Base-by-base conservation (phyloP, 1,139 yeast species). In the Kluyveromyces sp. region DNA sequence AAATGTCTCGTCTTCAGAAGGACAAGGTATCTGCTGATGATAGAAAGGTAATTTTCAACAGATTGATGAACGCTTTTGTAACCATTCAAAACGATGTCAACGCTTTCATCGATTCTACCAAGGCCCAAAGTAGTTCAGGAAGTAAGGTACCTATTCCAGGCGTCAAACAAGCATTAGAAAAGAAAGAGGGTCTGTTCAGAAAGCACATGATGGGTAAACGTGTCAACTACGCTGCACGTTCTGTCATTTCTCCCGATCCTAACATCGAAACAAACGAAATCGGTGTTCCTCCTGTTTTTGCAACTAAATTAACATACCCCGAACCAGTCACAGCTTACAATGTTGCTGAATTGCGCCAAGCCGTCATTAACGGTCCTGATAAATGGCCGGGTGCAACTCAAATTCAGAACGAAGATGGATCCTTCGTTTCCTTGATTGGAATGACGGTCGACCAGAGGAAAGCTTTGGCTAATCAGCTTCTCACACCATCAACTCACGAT, bases 191-290 rank as follows among this genome's bases (percentile, higher is more conserved):
- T 65, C 74, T 92, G 55, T 92, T 92, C 73, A 81, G 99, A 73
- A 92, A 89, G 66, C 96, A 94, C 61, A 92, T 94, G 98, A 94
- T 94, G 98, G 99, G 99, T 66, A 94, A 94, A 74, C 87, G 99
- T 72, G 99, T 94, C 48, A 94, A 94, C 65, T 89, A 85, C 60
- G 97, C 98, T 48, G 98, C 98, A 41, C 86, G 99, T 67, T 89
- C 98, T 12, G 99, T 94, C 57, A 94, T 94, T 68, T 89, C 98
- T 4, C 98, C 98, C 3, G 99, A 94, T 70, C 99, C 99, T 46
- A 92, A 85, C 70, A 75, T 94, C 58, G 98, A 92, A 69, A 92
- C 98, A 15, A 86, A 89, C 63, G 96, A 94, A 68, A 92, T 94
- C 61, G 99, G 98, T 69, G 94, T 94, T 43, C 99, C 99, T 33